A percentile compares a stretch with the other conserved stretches of the same genome.
Conservation (phyloP, 2,329 filamentous ascomycete species). For the Cytospora schulzeri region DNA sequence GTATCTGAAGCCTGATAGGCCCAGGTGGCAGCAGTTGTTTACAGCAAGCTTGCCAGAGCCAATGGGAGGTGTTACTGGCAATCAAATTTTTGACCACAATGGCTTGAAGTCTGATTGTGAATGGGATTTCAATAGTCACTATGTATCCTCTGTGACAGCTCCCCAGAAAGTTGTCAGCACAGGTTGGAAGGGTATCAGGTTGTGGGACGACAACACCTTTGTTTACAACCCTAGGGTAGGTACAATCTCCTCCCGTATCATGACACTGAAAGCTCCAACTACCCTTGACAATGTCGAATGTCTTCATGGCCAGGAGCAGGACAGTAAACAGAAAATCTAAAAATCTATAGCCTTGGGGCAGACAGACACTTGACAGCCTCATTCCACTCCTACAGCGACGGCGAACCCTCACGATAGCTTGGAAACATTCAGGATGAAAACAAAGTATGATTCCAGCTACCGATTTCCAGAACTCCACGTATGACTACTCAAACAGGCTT, state of each 20-base stretch:
- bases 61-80: too few relatives aligned
- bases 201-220: neutral
- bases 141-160: neutral
- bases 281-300: neutral
- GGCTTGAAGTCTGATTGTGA: neutral
- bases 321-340: too few relatives aligned
- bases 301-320: too few relatives aligned
- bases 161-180: neutral
- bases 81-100: neutral
- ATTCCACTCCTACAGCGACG: neutral
- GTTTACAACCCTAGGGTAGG: neutral
- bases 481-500: neutral
- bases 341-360: too few relatives aligned
- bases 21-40: neutral
- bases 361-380: too few relatives aligned
- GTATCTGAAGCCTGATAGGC: neutral
- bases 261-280: neutral
- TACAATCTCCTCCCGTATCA: too few relatives aligned
- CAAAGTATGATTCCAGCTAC: neutral
- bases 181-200: neutral
- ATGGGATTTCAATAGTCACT: neutral
- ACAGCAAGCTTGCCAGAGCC: neutral
- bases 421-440: neutral
- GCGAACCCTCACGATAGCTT: neutral
- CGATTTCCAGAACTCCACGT: neutral